Evolutionary conservation across 768 basidiomycete genomes (phyloP).

Genomic region (Kwoniella botswanensis): DNA sequence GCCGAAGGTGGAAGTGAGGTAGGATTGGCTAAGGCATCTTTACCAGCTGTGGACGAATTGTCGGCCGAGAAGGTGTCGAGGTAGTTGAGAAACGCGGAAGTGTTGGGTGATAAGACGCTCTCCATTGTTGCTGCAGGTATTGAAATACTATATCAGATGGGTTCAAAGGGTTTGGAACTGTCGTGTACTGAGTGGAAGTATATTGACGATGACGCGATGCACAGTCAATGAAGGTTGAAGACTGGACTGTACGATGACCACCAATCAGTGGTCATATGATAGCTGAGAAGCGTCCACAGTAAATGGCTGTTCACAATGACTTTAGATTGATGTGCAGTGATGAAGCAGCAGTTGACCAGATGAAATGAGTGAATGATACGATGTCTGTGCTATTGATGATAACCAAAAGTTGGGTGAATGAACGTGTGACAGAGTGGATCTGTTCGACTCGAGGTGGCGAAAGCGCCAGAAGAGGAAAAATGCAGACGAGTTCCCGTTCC

Average conservation of each 20-base stretch:
- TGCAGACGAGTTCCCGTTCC: neutral
- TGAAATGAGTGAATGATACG: neutral
- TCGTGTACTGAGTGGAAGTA: neutral
- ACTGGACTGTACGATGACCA: neutral
- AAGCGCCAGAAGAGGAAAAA: neutral
- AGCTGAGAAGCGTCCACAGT: too few relatives aligned
- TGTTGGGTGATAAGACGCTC: conserved; percentile 45
- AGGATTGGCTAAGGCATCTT: neutral
- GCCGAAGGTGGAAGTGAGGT: conserved; percentile 46
- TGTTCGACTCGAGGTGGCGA: neutral
- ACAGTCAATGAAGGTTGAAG: neutral
- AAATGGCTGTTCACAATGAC: too few relatives aligned
- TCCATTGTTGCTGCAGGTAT: conserved; percentile 14
- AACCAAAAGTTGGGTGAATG: neutral
- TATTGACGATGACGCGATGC: neutral
- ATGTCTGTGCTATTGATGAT: neutral
- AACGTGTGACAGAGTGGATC: neutral
- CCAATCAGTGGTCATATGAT: neutral
- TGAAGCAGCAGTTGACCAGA: neutral
- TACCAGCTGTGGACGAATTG: conserved; percentile 1
- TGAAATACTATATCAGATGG: neutral
- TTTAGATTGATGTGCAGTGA: neutral
- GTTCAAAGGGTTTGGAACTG: neutral
- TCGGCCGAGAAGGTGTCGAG: conserved; percentile 26
- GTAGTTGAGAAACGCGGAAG: conserved; percentile 46